Percentiles rank a stretch among this genome's conserved stretches.
phyloP scores from a whole-genome alignment of 2,329 filamentous ascomycete species.

The Arthrobotrys sinensis region DNA sequence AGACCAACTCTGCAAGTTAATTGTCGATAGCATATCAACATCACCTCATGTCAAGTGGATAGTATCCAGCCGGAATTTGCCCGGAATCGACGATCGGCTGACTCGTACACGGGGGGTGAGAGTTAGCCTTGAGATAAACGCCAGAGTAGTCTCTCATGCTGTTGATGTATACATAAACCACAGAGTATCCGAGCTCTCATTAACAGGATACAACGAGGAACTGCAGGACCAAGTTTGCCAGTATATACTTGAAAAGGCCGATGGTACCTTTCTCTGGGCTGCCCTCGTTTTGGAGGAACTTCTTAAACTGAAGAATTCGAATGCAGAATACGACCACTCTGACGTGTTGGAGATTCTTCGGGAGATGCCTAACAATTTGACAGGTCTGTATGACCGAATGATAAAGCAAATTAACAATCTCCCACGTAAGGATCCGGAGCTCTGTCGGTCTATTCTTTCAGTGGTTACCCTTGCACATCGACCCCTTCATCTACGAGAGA shows the following conservation, averaged over 20 bases:
- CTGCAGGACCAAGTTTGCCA: conserved; percentile 63
- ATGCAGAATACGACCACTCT: conserved; percentile 21
- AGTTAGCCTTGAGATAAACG: conserved; percentile 67
- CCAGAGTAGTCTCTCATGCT: conserved; percentile 65
- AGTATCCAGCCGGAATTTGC: conserved; percentile 69
- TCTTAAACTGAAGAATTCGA: not conserved
- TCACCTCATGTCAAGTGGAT: conserved; percentile 68
- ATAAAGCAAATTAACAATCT: conserved; percentile 65
- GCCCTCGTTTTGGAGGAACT: conserved; percentile 68
- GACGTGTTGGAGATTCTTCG: conserved; percentile 59
- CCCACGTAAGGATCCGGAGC: conserved; percentile 63
- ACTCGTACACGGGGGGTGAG: conserved; percentile 60
- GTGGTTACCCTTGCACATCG: conserved; percentile 31
- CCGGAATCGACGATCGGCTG: conserved; percentile 67
- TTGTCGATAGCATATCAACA: not conserved
- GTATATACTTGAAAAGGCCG: conserved; percentile 65
- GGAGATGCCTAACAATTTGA: conserved; percentile 66
- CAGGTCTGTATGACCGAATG: conserved; percentile 68
- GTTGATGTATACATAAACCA: conserved; percentile 67
- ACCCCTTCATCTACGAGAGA: conserved; percentile 1
- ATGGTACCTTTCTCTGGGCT: conserved; percentile 70
- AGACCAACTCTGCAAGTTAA: conserved; percentile 38
- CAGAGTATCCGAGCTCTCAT: conserved; percentile 66
- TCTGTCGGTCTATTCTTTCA: conserved; percentile 67
- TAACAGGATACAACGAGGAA: conserved; percentile 41